A percentile compares a stretch with the other conserved stretches of the same genome.
Conservation (phyloP, 148 eudicot genomes). For the Camellia lanceoleosa region DNA sequence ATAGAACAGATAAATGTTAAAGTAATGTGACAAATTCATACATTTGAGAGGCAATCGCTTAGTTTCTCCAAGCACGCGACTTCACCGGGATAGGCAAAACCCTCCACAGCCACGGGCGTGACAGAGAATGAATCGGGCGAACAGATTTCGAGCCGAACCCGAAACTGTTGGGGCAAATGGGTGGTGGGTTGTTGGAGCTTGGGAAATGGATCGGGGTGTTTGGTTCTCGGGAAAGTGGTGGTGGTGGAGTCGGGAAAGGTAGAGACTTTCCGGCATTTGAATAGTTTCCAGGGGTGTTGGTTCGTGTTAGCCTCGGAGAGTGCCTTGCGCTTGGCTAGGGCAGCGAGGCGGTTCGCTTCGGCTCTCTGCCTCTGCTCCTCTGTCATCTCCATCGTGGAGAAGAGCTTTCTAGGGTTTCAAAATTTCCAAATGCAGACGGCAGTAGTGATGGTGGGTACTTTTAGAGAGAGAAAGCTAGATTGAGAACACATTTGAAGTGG, state of each 20-base stretch:
- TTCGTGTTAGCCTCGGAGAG: slow-evolving; percentile 13
- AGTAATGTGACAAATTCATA: slow-evolving; percentile 20
- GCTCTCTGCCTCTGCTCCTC: slow-evolving; percentile 60
- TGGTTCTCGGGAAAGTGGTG: slow-evolving; percentile 6
- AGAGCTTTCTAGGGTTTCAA: slow-evolving; percentile 1
- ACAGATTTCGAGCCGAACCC: slow-evolving; percentile 77
- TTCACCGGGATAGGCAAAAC: slow-evolving; percentile 60
- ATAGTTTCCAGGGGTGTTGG: slow-evolving; percentile 37
- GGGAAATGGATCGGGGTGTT: slow-evolving; percentile 12
- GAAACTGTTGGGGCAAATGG: slow-evolving; percentile 36
- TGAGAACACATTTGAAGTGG: no score
- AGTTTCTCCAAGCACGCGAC: slow-evolving; percentile 49
- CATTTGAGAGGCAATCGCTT: slow-evolving; percentile 51
- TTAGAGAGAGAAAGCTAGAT: no score
- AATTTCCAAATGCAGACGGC: neutral
- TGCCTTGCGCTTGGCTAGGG: slow-evolving; percentile 82
- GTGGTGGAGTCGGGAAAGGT: no score
- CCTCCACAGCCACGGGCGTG: slow-evolving; percentile 40
- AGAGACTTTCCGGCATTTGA: slow-evolving; percentile 63
- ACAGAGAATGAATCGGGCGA: slow-evolving; percentile 76
- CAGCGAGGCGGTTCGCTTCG: slow-evolving; percentile 71
- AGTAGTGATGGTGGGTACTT: no score
- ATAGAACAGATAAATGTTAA: no score
- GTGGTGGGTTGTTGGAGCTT: slow-evolving; percentile 18
- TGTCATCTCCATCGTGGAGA: slow-evolving; percentile 47